Base-by-base conservation (phyloP, 176 grass and related monocot genomes). In the Zea luxurians region DNA sequence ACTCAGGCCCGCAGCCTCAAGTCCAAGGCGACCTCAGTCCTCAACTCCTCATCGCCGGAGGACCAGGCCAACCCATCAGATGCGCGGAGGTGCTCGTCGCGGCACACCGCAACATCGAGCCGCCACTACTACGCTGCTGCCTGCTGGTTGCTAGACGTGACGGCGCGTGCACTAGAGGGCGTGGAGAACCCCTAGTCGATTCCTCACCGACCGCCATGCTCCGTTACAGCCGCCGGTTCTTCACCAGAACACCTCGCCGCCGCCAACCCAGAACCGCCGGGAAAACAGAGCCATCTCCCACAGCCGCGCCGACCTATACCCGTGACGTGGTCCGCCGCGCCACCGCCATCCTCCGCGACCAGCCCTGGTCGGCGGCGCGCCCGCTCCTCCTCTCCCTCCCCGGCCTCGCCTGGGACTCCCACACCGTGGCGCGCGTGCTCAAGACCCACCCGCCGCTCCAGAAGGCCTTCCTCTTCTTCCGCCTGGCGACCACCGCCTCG, bases 381-480 rank as follows among this genome's bases (percentile, higher is more conserved):
- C 60, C 73, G 18, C 83, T 89, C 57, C 89, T 94, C 54, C 84
- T 80, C 15, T 66, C 65, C 69, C 80, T 94, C 7, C 80, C 83
- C 0, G 81, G 76, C 61, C 11, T 95, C 76, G 18, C 54, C 47
- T 95, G 89, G 92, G 89, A 95, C 57, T 95, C 92, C 81, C 85
- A 89, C 83, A 84, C 74, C 57, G 84, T 95, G 21, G 85, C 90
- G 46, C 89, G 92, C 73, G 78, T 95, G 59, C 89, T 95, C 80
- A 95, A 95, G 82, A 89, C 89, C 46, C 92, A 95, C 69, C 92
- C 92, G 12, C 92, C 89, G 0, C 85, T 91, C 68, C 66, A 89
- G 0, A 91, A 89, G 84, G 83, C 89, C 63, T 95, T 87, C 86
- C 89, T 95, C 59, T 91, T 95, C 86, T 95, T 95, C 89, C 83